Conservation (phyloP, 352 stramenopile species). For the Phytopythium sindhum region DNA sequence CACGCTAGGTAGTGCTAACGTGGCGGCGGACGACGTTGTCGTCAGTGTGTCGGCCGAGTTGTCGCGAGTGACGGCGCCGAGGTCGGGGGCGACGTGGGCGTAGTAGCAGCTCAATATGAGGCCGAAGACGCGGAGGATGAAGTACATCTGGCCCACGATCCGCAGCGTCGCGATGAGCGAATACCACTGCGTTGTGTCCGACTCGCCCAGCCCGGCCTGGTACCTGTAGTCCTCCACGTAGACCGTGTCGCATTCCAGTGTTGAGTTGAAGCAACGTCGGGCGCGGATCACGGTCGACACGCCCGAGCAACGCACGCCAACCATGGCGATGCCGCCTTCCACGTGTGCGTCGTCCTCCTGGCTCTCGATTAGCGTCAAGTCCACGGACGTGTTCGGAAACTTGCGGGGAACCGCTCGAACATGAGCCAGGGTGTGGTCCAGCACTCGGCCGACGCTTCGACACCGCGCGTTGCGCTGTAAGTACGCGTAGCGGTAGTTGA, state of each 20-base stretch:
- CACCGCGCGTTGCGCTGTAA: background rate
- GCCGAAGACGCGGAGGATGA: conserved; percentile 23
- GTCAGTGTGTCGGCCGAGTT: background rate
- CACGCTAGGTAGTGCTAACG: background rate
- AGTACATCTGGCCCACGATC: conserved; percentile 33
- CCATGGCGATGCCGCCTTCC: background rate
- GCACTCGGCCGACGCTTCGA: background rate
- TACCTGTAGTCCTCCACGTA: conserved; percentile 44
- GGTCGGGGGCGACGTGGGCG: conserved; percentile 7
- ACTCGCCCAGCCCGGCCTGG: conserved; percentile 20
- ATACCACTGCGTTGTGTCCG: conserved; percentile 28
- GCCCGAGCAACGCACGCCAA: background rate
- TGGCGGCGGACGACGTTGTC: background rate
- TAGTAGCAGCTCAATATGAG: conserved; percentile 31
- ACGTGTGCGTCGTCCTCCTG: background rate
- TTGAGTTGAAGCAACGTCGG: background rate
- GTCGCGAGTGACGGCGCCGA: background rate
- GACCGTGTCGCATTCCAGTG: background rate
- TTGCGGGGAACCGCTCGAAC: background rate
- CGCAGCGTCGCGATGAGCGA: conserved; percentile 23
- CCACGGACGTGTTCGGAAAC: background rate
- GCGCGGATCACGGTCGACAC: background rate
- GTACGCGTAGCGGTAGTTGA: background rate
- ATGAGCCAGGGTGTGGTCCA: background rate
- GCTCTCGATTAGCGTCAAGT: conserved; percentile 2